These are phyloP conservation scores for Ogataea paradorogensis DNA, from an alignment of 805 yeast genomes.

Conservation along the genomic window DNA sequence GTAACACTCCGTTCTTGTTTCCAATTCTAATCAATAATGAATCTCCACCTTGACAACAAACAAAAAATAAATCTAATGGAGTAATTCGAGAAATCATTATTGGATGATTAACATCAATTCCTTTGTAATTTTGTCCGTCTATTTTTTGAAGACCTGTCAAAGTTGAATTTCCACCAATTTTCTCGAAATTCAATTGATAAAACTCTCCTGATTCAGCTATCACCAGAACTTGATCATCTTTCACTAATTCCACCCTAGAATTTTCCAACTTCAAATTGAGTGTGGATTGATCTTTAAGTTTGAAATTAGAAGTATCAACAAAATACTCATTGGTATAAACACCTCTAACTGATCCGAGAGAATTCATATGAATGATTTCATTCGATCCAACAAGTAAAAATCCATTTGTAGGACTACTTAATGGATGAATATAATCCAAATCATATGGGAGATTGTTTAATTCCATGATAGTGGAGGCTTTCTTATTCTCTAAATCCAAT, in stretches of 20 bases:
- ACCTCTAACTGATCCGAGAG: conserved; percentile 65
- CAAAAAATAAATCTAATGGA: conserved; percentile 46
- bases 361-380: conserved; percentile 74
- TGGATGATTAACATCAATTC: conserved; percentile 34
- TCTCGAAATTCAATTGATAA: conserved; percentile 32
- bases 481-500: conserved; percentile 54
- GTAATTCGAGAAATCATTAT: conserved; percentile 39
- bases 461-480: conserved; percentile 66
- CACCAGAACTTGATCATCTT: conserved; percentile 37
- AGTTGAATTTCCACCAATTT: conserved; percentile 36
- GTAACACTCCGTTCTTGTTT: conserved; percentile 21
- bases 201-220: conserved; percentile 44
- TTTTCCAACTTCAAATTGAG: conserved; percentile 57
- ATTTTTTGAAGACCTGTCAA: conserved; percentile 28
- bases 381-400: conserved; percentile 69
- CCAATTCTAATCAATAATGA: conserved; percentile 47
- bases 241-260: conserved; percentile 37
- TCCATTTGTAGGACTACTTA: conserved; percentile 68
- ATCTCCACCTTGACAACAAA: conserved; percentile 61
- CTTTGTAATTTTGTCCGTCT: conserved; percentile 20
- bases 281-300: conserved; percentile 44
- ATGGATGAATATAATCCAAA: conserved; percentile 58
- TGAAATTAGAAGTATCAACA: conserved; percentile 37
- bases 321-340: conserved; percentile 60
- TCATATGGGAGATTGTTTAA: conserved; percentile 73